Percentiles rank a stretch among this genome's conserved stretches.
phyloP scores from a whole-genome alignment of 495 filamentous ascomycete genomes.

The Clohesyomyces aquaticus region DNA sequence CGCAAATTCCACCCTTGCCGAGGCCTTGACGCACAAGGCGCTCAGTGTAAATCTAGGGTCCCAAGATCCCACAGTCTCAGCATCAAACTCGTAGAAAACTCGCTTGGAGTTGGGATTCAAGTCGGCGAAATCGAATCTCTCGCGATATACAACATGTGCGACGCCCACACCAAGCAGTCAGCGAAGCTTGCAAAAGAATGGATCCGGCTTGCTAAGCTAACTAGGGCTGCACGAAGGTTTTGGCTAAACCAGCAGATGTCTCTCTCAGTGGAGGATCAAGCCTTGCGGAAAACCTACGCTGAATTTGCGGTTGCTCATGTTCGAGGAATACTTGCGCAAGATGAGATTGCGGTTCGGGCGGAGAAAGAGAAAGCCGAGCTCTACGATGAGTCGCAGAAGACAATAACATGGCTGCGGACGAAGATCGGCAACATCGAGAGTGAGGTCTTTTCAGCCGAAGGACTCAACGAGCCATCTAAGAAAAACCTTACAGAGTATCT shows the following conservation, averaged over 20 bases:
- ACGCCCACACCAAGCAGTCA: neutral
- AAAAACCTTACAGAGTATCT: neutral
- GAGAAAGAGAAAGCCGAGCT: neutral
- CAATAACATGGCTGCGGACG: neutral
- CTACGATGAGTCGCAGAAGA: neutral
- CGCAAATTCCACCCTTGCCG: neutral
- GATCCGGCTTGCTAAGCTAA: neutral
- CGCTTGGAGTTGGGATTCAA: neutral
- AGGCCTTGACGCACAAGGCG: neutral
- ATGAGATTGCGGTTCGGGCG: neutral
- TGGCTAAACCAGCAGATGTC: neutral
- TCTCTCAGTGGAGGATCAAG: neutral
- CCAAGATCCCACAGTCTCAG: neutral
- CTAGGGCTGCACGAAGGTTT: neutral
- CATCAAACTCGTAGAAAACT: neutral
- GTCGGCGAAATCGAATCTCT: neutral
- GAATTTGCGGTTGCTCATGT: neutral
- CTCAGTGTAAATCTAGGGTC: neutral
- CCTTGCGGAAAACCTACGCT: neutral
- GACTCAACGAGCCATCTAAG: slow-evolving; percentile 1
- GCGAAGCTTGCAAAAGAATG: neutral
- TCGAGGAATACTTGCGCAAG: neutral
- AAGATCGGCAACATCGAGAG: neutral
- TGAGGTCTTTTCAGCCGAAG: neutral
- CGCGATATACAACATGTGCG: neutral